These are phyloP conservation scores for Lachancea dasiensis DNA, from an alignment of 805 yeast genomes.

Conservation along the genomic window DNA sequence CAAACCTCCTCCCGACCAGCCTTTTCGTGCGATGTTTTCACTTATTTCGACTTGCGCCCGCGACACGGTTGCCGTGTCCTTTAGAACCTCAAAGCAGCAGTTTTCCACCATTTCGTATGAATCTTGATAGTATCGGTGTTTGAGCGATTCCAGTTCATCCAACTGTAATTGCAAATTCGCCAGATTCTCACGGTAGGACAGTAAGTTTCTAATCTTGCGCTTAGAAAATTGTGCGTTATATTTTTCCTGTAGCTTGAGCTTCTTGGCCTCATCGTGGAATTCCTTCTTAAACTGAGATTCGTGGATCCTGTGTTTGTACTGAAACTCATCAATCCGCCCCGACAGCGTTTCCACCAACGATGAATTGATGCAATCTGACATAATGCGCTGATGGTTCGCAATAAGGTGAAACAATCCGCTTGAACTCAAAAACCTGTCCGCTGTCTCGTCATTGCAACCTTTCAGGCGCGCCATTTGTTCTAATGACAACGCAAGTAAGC, in stretches of 20 bases:
- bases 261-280: slow-evolving; percentile 46
- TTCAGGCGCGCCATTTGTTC: slow-evolving; percentile 58
- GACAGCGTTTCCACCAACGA: slow-evolving; percentile 51
- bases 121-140: slow-evolving; percentile 66
- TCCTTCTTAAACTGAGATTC: slow-evolving; percentile 50
- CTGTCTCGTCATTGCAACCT: slow-evolving; percentile 48
- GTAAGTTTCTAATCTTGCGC: slow-evolving; percentile 55
- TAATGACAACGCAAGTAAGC: slow-evolving; percentile 63
- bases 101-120: slow-evolving; percentile 57
- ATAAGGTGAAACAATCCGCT: slow-evolving; percentile 73
- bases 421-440: slow-evolving; percentile 62
- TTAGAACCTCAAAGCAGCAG: slow-evolving; percentile 49
- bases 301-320: slow-evolving; percentile 38
- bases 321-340: slow-evolving; percentile 40
- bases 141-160: slow-evolving; percentile 71
- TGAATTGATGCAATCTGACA: slow-evolving; percentile 51
- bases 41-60: slow-evolving; percentile 76
- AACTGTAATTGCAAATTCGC: slow-evolving; percentile 64
- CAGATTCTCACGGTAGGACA: slow-evolving; percentile 61
- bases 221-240: slow-evolving; percentile 55
- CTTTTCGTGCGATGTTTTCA: slow-evolving; percentile 76
- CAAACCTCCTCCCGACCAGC: slow-evolving; percentile 83
- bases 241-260: slow-evolving; percentile 53
- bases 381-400: slow-evolving; percentile 69
- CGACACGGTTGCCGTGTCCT: slow-evolving; percentile 55